Base-by-base conservation (phyloP, 2,329 filamentous ascomycete genomes). In the Fusarium coffeatum region DNA sequence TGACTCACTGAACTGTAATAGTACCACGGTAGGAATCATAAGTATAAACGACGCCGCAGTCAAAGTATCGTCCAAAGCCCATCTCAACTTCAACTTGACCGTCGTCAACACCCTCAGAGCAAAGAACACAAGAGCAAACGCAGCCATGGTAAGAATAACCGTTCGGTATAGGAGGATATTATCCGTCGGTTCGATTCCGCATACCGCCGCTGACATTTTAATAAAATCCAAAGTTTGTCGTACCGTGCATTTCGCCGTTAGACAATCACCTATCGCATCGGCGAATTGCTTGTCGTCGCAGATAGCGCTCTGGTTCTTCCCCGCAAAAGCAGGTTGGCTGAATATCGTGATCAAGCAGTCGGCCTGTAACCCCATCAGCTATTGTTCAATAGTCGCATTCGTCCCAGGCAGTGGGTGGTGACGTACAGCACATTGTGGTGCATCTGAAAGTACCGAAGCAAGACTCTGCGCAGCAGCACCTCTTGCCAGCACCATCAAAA, bases 151-250 rank as follows among this genome's bases (percentile, higher is more conserved):
- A 2, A 50, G 23, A 2, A n/a, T 45, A 3, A 15, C n/a, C 1
- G 30, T 2, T 32, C 45, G 40, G 41, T 55, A 56, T 4, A 30
- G 9, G 4, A 23, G 8, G 30, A 43, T 9, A 2, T 32, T 32
- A n/a, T 64, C 15, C 8, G 54, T 55, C 3, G 61, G 61, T 2
- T 27, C 13, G 1, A 64, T 32, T 3, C 54, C 59, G 30, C 64
- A 64, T 12, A 46, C 58, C 0, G 43, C 46, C 1, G 43, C 32
- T 1, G 59, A 64, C 3, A 47, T 37, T 32, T 55, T 68, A 13
- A 68, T 64, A 28, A 68, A 68, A 9, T 64, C 64, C 20, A 66
- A 45, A 0, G 61, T 61, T 16, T 66, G 42, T 11, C 63, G 47
- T 15, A 66, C 47, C 1, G 42, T 49, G n/a, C 63, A 66, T 15